phyloP scores from a whole-genome alignment of 257 asterid species.

The Salvia splendens region DNA sequence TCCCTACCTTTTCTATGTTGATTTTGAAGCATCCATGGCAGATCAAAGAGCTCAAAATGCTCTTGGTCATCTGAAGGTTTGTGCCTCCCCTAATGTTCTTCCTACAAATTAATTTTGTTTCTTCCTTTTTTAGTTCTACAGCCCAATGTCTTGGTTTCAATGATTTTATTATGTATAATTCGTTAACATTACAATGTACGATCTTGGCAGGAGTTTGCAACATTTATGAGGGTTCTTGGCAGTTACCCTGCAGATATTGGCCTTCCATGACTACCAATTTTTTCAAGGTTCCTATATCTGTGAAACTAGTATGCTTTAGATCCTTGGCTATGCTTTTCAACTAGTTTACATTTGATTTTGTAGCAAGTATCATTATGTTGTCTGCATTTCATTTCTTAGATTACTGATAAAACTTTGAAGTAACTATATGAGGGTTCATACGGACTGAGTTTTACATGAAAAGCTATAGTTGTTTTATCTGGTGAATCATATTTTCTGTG shows the following conservation, averaged over 20 bases:
- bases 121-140: not conserved
- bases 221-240: conserved; percentile 93
- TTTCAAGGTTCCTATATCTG: conserved; percentile 23
- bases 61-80: conserved; percentile 83
- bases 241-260: conserved; percentile 92
- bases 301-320: conserved; percentile 2
- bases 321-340: not conserved
- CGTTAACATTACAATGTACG: not conserved
- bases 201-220: conserved; percentile 82
- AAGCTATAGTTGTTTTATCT: no score
- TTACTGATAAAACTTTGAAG: not conserved
- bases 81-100: conserved; percentile 19
- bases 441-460: not conserved
- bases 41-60: conserved; percentile 98
- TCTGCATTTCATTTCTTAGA: conserved; percentile 4
- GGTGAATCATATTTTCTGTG: no score
- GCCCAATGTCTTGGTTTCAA: conserved; percentile 15
- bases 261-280: conserved; percentile 49
- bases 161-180: not conserved
- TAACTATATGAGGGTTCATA: not conserved
- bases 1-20: conserved; percentile 95
- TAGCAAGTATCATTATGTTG: not conserved
- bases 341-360: not conserved
- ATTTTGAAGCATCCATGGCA: conserved; percentile 99
- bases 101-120: not conserved